Base-by-base conservation (phyloP, 345 rosid genomes). In the Barbarea vulgaris region DNA sequence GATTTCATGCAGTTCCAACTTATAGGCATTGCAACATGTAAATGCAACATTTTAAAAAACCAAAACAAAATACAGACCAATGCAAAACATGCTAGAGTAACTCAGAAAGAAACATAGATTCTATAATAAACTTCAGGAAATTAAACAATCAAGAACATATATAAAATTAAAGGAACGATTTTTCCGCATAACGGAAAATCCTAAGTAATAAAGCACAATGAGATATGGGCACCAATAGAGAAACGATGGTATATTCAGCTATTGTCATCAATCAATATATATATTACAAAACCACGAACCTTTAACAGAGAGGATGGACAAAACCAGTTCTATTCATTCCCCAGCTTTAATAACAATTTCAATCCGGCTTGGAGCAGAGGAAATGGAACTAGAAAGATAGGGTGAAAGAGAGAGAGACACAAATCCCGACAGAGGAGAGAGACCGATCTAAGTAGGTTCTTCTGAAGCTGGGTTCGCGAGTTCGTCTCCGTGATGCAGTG, bases 391-490 rank as follows among this genome's bases (percentile, higher is more conserved):
- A 58, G 79, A 54, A 39, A 47, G 58, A 64, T 50, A 64, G 53
- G 75, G 12, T 44, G 50, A 24, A 7, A 24, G 14, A 21, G 42
- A 63, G 21, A 51, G 25, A 61, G 39, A 69, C n/a, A n/a, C n/a
- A n/a, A 14, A 30, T 54, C 31, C 78, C 72, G 72, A 63, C 47
- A 53, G 64, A 63, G 31, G 75, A 51, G 9, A 39, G n/a, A 69
- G 62, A 77, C 72, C 81, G 73, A 72, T 65, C 77, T 78, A 33
- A 44, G 44, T 59, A 73, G 78, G 74, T 72, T 72, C 77, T 52
- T 72, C 73, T 72, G 42, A 30, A 64, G 62, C 63, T 47, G 55
- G 46, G 64, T 61, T 51, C 48, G 69, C 58, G 15, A 63, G 75
- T 56, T 48, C 72, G 33, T 30, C 76, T 63, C 47, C 36, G 71